Base-by-base conservation (phyloP, 1,139 yeast species). In the Martiniozyma asiatica region DNA sequence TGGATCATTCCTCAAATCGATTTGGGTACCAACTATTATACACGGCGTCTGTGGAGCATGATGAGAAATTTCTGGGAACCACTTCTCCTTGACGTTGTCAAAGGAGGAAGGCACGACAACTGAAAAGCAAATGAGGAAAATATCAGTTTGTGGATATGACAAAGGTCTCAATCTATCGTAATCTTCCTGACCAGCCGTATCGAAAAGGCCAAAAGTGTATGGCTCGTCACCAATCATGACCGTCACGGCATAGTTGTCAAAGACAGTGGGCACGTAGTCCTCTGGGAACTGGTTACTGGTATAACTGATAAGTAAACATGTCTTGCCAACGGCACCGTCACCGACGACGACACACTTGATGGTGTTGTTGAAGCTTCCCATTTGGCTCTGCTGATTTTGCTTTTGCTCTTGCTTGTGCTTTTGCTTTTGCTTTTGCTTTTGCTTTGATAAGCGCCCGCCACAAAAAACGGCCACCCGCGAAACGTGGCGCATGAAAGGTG, bases 151-250 rank as follows among this genome's bases (percentile, higher is more conserved):
- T 14, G 98, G 97, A 57, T 89, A 89, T 36, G 94, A 79, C 47
- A 89, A 69, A 8, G 98, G 98, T 61, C 98, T 81, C 53, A 89
- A 65, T 54, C 98, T 72, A 59, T 89, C 98, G 57, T 89, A 89
- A 64, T 89, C 97, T 68, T 87, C 97, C 64, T 89, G 98, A 27
- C 98, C 98, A 14, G 98, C 97, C 27, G 98, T 89, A 63, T 89
- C 98, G 53, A 87, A 89, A 40, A 89, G 65, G 11, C 97, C 97
- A 49, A 89, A 71, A 14, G 96, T 89, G 58, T 84, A 87, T 26
- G 97, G 97, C 59, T 87, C 97, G 54, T 87, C 97, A 31, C 96
- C 97, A 54, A 89, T 89, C 84, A 89, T 87, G 34, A 89, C 97
- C 2, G 97, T 87, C 32, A 89, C 98, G 9, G 97, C 97, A 55